These are phyloP conservation scores for Fraxinus excelsior DNA, from an alignment of 257 asterid genomes.

Conservation along the genomic window DNA sequence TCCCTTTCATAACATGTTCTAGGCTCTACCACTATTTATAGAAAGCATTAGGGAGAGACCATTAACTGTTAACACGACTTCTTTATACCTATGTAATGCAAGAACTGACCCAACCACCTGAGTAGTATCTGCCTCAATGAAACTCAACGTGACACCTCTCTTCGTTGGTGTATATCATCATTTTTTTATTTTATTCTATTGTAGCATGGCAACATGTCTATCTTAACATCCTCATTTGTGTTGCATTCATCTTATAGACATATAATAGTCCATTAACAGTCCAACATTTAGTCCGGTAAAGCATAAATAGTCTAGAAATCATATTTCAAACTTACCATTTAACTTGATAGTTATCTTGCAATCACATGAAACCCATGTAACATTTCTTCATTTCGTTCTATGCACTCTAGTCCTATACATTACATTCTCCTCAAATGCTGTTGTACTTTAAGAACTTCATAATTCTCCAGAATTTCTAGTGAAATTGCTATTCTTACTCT, in stretches of 20 bases:
- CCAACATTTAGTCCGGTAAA: not conserved
- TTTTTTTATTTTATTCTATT: too few species aligned
- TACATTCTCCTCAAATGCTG: not conserved
- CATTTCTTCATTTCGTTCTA: not conserved
- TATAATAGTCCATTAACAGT: not conserved
- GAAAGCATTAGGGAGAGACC: not conserved
- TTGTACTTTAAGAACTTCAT: not conserved
- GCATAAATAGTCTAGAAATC: not conserved
- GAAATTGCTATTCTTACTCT: not conserved
- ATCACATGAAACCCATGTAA: not conserved
- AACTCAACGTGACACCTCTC: not conserved
- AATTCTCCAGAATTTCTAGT: not conserved
- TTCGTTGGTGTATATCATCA: too few species aligned
- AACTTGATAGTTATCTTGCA: not conserved
- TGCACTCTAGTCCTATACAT: not conserved
- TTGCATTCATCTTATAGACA: not conserved
- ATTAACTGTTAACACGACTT: too few species aligned
- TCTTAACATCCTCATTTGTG: not conserved
- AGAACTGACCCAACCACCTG: not conserved
- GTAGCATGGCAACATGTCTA: not conserved
- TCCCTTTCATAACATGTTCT: not conserved
- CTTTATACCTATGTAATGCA: too few species aligned
- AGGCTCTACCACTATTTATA: not conserved
- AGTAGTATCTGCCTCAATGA: not conserved
- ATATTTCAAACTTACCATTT: too few species aligned